Conservation (phyloP, 2,329 filamentous ascomycete genomes). For the Fusarium udum region DNA sequence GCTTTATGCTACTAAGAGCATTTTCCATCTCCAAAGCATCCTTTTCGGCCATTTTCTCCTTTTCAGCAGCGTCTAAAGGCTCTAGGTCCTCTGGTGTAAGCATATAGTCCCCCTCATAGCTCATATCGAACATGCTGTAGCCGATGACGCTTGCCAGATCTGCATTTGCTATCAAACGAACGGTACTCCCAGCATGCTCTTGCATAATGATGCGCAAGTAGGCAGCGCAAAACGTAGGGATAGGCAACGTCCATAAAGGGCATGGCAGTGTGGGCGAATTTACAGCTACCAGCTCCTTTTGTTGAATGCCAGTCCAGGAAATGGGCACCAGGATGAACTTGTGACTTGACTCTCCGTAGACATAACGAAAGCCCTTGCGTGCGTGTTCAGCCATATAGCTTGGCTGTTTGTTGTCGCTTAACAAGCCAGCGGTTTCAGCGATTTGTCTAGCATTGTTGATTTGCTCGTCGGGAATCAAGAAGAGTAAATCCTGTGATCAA, state of each 20-base stretch:
- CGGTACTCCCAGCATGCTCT: fast-evolving
- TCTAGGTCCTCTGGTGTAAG: neutral
- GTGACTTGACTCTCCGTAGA: neutral
- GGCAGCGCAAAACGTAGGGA: fast-evolving
- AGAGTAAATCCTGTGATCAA: fast-evolving
- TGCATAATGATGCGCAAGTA: neutral
- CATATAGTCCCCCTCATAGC: neutral
- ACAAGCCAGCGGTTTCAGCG: fast-evolving
- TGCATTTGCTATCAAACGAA: neutral
- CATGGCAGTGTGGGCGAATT: neutral
- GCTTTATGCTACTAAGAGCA: neutral
- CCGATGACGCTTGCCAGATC: neutral
- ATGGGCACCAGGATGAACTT: neutral
- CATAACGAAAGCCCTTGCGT: fast-evolving
- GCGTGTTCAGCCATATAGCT: neutral
- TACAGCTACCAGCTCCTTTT: neutral
- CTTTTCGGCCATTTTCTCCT: neutral
- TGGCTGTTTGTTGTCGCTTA: fast-evolving
- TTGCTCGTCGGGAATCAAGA: neutral
- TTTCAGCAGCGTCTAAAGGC: neutral
- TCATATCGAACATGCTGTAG: neutral
- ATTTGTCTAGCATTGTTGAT: fast-evolving
- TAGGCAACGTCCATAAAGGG: neutral
- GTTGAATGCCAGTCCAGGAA: neutral
- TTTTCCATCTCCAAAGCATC: neutral